These are phyloP conservation scores for Persicaria tinctoria DNA, from an alignment of 148 eudicot genomes.

Conservation along the genomic window DNA sequence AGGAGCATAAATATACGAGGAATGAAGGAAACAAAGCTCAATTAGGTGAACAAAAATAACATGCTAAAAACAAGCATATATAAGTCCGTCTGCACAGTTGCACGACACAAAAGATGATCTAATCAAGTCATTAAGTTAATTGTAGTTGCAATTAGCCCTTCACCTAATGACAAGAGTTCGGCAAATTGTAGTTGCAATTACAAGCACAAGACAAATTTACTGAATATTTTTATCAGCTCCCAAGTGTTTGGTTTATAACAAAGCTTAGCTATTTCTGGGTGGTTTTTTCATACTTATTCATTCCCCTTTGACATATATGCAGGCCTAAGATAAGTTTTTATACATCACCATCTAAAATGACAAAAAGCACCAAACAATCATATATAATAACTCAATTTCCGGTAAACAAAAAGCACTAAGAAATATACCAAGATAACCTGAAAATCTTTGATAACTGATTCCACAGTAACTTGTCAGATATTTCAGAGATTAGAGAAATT, in stretches of 20 bases:
- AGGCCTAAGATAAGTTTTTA: conserved; percentile 25
- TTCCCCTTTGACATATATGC: conserved; percentile 21
- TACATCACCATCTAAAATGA: conserved; percentile 15
- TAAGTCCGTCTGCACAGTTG: not conserved
- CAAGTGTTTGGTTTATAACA: not conserved
- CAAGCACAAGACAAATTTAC: conserved; percentile 5
- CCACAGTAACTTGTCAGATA: too few species aligned
- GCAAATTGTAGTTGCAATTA: conserved; percentile 2
- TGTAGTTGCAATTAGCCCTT: conserved; percentile 6
- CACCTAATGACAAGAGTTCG: not conserved
- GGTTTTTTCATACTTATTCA: conserved; percentile 17
- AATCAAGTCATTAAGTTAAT: conserved; percentile 8
- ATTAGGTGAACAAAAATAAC: conserved; percentile 10
- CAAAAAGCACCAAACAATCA: not conserved
- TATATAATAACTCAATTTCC: too few species aligned
- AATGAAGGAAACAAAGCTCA: not conserved
- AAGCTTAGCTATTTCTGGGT: conserved; percentile 4
- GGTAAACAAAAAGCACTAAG: too few species aligned
- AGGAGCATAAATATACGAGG: not conserved
- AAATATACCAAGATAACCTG: too few species aligned
- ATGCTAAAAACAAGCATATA: conserved; percentile 10
- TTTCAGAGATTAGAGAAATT: too few species aligned
- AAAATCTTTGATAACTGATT: too few species aligned
- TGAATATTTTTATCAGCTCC: not conserved
- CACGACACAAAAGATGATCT: conserved; percentile 6